phyloP scores from a whole-genome alignment of 78 protist genomes.

The Dictyostelium discoideum region dicty_2.7 NC_007089.4:2335001-2335500 shows the following conservation, averaged over 20 bases:
- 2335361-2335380: background rate
- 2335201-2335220: too few relatives aligned
- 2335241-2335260: background rate
- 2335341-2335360: background rate
- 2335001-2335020: background rate
- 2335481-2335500: background rate
- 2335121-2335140: constrained; percentile 68
- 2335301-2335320: background rate
- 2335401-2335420: constrained; percentile 5
- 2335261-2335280: background rate
- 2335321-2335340: background rate
- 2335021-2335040: background rate
- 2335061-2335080: background rate
- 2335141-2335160: constrained; percentile 77
- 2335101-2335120: constrained; percentile 64
- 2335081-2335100: constrained; percentile 57
- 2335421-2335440: constrained; percentile 2
- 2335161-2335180: constrained; percentile 38
- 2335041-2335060: background rate
- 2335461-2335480: constrained; percentile 20
- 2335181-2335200: background rate
- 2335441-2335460: constrained; percentile 23
- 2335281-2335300: background rate
- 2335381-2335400: constrained; percentile 3
- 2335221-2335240: too few relatives aligned